These are phyloP conservation scores for Ehretia macrophylla DNA, from an alignment of 257 asterid genomes.

Conservation along the genomic window DNA sequence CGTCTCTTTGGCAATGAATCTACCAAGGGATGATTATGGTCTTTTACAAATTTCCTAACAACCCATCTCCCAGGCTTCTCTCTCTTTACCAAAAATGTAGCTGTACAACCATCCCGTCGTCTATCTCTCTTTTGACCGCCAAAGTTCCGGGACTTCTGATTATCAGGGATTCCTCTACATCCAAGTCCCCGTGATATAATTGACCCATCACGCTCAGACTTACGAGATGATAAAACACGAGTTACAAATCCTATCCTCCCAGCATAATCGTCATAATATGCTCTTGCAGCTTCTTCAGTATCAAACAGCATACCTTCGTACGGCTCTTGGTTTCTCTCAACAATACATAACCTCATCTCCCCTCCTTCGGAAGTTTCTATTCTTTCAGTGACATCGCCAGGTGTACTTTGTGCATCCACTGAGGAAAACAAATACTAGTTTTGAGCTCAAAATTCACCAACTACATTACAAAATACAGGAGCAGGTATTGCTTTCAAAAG, in stretches of 20 bases:
- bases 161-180: slow-evolving; percentile 44
- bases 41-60: slow-evolving; percentile 62
- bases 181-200: slow-evolving; percentile 71
- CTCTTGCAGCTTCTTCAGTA: slow-evolving; percentile 64
- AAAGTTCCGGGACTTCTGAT: slow-evolving; percentile 32
- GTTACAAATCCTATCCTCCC: slow-evolving; percentile 48
- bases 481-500: too few species aligned
- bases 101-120: slow-evolving; percentile 54
- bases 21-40: slow-evolving; percentile 66
- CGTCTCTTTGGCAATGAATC: slow-evolving; percentile 45
- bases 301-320: slow-evolving; percentile 58
- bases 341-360: slow-evolving; percentile 25
- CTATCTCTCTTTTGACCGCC: slow-evolving; percentile 40
- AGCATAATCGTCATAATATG: slow-evolving; percentile 57
- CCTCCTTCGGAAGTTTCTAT: slow-evolving; percentile 34
- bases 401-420: slow-evolving; percentile 42
- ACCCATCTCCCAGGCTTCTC: slow-evolving; percentile 61
- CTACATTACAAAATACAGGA: too few species aligned
- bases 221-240: slow-evolving; percentile 56
- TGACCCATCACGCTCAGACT: slow-evolving; percentile 68
- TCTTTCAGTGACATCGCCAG: slow-evolving; percentile 33
- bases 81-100: slow-evolving; percentile 59
- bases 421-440: slow-evolving; percentile 17
- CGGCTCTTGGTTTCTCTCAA: slow-evolving; percentile 49
- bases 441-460: neutral